Evolutionary conservation across 176 grass and related monocot genomes (phyloP).

Genomic region (Ensete glaucum): DNA sequence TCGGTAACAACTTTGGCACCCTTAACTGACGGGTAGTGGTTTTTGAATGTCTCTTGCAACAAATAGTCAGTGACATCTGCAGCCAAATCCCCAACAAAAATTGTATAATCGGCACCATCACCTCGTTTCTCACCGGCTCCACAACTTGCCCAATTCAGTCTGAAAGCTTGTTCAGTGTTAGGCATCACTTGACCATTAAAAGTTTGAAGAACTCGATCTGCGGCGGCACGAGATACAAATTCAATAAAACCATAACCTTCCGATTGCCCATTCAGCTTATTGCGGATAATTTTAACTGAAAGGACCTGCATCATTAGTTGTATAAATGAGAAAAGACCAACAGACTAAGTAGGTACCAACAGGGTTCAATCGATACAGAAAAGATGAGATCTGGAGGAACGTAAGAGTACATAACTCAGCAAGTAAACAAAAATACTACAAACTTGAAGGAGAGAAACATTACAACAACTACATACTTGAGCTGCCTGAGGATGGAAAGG

Average conservation of each 20-base stretch:
- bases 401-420: too few species aligned
- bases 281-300: constrained; percentile 14
- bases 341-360: background rate
- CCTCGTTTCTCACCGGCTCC: constrained; percentile 79
- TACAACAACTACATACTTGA: too few species aligned
- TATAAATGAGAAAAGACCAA: background rate
- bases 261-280: constrained; percentile 9
- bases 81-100: constrained; percentile 92
- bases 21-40: constrained; percentile 77
- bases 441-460: too few species aligned
- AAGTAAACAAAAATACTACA: too few species aligned
- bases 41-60: constrained; percentile 85
- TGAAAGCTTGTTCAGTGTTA: constrained; percentile 12
- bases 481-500: too few species aligned
- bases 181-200: constrained; percentile 22
- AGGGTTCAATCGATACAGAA: background rate
- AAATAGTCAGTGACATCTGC: constrained; percentile 94
- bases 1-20: constrained; percentile 97
- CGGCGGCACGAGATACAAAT: constrained; percentile 2
- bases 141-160: constrained; percentile 74
- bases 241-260: constrained; percentile 21
- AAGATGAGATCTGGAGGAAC: too few species aligned
- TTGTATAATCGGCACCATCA: constrained; percentile 68
- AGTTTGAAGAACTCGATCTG: constrained; percentile 14
- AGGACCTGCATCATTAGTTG: constrained; percentile 6